Conservation (phyloP, 176 grass and related monocot species). For the Oryza longistaminata region DNA sequence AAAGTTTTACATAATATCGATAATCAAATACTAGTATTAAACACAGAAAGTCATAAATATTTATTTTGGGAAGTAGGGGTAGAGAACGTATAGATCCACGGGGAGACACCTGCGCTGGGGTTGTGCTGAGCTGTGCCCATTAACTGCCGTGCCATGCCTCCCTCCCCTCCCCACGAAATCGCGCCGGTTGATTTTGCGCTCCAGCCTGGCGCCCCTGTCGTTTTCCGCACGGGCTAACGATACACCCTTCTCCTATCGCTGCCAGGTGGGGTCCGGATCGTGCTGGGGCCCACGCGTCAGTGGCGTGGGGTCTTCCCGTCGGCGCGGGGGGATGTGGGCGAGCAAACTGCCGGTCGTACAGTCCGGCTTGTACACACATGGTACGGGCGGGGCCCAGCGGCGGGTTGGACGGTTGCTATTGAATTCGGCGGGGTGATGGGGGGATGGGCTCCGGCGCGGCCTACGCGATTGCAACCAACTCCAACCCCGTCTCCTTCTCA, state of each 20-base stretch:
- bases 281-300: accelerated
- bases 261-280: accelerated
- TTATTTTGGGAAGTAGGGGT: too few species aligned
- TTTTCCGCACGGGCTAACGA: neutral
- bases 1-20: too few species aligned
- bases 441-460: conserved; percentile 36
- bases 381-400: conserved; percentile 39
- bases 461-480: neutral
- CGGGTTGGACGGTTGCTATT: conserved; percentile 10
- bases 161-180: conserved; percentile 49
- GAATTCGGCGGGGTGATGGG: neutral
- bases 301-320: accelerated
- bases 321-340: neutral
- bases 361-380: conserved; percentile 45
- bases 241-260: accelerated
- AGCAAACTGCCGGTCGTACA: conserved; percentile 47
- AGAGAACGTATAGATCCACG: neutral
- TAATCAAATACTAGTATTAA: too few species aligned
- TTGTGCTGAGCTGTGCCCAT: conserved; percentile 43
- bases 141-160: conserved; percentile 33
- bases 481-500: neutral
- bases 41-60: too few species aligned
- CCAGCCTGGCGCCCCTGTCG: conserved; percentile 52
- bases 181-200: conserved; percentile 63
- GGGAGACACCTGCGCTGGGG: conserved; percentile 37